Evolutionary conservation across 1,284 basidiomycete species (phyloP).

Genomic region (Pholiota adiposa): DNA sequence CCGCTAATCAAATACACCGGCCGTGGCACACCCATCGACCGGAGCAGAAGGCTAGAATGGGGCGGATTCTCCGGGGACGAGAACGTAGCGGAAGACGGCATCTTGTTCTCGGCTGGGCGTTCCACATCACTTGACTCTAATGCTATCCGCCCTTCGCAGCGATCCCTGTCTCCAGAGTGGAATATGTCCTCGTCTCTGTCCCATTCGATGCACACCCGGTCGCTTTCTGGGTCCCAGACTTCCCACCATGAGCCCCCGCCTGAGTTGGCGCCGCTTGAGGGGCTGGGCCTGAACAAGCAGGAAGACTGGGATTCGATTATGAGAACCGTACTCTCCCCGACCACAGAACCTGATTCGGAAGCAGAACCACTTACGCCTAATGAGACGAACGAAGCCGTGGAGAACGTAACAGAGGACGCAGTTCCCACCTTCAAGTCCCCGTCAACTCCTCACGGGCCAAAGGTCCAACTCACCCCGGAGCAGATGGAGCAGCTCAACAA

Average conservation of each 20-base stretch:
- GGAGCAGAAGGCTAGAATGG: conserved; percentile 46
- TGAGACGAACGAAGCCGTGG: conserved; percentile 2
- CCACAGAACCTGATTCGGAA: conserved; percentile 20
- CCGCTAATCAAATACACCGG: conserved; percentile 46
- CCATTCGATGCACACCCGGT: conserved; percentile 20
- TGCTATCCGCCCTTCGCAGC: conserved; percentile 32
- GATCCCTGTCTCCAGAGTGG: conserved; percentile 43
- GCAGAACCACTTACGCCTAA: conserved; percentile 13
- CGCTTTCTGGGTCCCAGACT: not conserved
- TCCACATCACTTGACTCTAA: conserved; percentile 44
- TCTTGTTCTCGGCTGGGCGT: conserved; percentile 41
- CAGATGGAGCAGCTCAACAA: conserved; percentile 38
- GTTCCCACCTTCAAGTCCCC: not conserved
- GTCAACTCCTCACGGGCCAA: not conserved
- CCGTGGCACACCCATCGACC: conserved; percentile 51
- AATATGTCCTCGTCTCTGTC: conserved; percentile 27
- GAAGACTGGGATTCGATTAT: conserved; percentile 49
- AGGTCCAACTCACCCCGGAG: conserved; percentile 28
- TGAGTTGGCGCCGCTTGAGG: conserved; percentile 36
- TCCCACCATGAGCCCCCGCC: conserved; percentile 28
- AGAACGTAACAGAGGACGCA: conserved; percentile 6
- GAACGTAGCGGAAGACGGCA: conserved; percentile 42
- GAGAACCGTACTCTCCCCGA: conserved; percentile 40
- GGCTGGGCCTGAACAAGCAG: conserved; percentile 32
- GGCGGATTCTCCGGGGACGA: conserved; percentile 37